Evolutionary conservation across 768 basidiomycete species (phyloP), one percentile per base, ranked within the genome.

Genomic region (Gautieria morchelliformis): DNA sequence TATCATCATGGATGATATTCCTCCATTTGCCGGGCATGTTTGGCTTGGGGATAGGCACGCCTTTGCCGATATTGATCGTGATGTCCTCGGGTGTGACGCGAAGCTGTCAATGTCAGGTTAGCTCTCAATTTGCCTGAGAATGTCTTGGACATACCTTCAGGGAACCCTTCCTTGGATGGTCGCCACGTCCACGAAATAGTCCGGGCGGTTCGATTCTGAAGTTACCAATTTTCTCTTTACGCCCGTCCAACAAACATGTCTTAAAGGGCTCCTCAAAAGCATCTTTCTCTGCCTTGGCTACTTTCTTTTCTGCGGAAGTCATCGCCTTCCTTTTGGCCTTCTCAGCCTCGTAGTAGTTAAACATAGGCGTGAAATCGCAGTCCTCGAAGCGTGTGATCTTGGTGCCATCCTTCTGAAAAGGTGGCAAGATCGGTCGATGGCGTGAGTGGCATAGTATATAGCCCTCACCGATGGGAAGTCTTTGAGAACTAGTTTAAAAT

Each of bases 131-230:
- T 33, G 2, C 44, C 15, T 35, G 22, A 37, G 47, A 15, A n/a
- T 24, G 40, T 17, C 37, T 42, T 45, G 35, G 9, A 46, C 67
- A 54, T 65, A 92, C 94, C 79, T 98, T 98, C 52, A 96, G 76
- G 41, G 85, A 84, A 17, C 96, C 96, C 70, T 97, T 98, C 79
- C 88, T 94, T 0, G 96, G 96, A 71, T 99, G 96, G 64, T 97
- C 93, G 54, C 96, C 96, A 62, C 96, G 93, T 60, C 96, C 96
- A 69, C 96, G 77, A 73, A 98, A 99, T 52, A 98, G 73, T n/a
- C 95, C 94, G 27, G 96, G 96, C 68, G 96, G 96, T 78, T 99
- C 96, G 52, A 97, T 85, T 63, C 93, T 81, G 77, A 98, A 98
- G 73, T 98, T 99, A 40, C 96, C 96, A 49, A 97, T 82, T 70